These are phyloP conservation scores for Benincasa hispida DNA, from an alignment of 306 rosid species.

Conservation along the genomic window DNA sequence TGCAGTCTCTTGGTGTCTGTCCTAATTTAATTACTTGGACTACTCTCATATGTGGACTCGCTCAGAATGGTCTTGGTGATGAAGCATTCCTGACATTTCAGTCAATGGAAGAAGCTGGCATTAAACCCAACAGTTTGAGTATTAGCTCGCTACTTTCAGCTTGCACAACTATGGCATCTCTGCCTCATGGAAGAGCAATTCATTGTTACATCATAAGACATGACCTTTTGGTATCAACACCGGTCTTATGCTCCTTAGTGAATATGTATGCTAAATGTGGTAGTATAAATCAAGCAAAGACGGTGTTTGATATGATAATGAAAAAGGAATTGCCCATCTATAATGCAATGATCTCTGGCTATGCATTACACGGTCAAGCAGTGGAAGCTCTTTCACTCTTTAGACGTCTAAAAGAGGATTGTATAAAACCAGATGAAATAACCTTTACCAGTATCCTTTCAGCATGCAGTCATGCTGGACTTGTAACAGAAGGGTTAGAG, in stretches of 20 bases:
- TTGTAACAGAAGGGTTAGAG: conserved; percentile 46
- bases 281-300: conserved; percentile 28
- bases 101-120: conserved; percentile 53
- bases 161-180: conserved; percentile 38
- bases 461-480: conserved; percentile 61
- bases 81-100: conserved; percentile 43
- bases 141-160: conserved; percentile 40
- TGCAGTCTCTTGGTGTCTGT: conserved; percentile 33
- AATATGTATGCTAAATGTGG: conserved; percentile 91
- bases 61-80: conserved; percentile 31
- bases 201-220: conserved; percentile 57
- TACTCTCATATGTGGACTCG: conserved; percentile 56
- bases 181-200: conserved; percentile 53
- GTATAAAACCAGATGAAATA: conserved; percentile 38
- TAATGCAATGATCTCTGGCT: conserved; percentile 68
- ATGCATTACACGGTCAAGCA: conserved; percentile 65
- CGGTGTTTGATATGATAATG: conserved; percentile 29
- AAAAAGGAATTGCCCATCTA: conserved; percentile 41
- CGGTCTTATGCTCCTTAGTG: conserved; percentile 26
- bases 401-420: conserved; percentile 27
- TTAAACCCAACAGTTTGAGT: conserved; percentile 40
- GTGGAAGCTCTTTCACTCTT: conserved; percentile 41
- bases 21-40: conserved; percentile 75
- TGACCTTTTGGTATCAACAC: conserved; percentile 25
- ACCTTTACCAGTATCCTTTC: conserved; percentile 50